phyloP scores from a whole-genome alignment of 1,284 basidiomycete genomes.

The Meira nashicola region DNA sequence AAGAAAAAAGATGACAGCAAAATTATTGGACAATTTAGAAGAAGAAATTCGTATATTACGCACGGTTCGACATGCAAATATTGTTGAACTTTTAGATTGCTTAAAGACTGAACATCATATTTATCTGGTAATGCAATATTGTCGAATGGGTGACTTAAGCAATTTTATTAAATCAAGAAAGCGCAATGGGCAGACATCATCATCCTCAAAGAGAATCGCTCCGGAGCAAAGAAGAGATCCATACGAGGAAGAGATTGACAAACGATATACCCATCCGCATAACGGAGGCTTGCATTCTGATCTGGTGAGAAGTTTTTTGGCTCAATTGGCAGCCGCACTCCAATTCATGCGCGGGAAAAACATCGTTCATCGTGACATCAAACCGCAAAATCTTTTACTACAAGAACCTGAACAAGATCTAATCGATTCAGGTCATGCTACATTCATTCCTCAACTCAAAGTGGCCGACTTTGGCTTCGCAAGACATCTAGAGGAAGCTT shows the following conservation, averaged over 20 bases:
- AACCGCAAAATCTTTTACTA: slow-evolving; percentile 89
- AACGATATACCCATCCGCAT: slow-evolving; percentile 75
- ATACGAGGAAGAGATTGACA: slow-evolving; percentile 18
- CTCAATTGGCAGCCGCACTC: slow-evolving; percentile 90
- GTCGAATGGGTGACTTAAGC: slow-evolving; percentile 88
- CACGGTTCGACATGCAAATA: slow-evolving; percentile 83
- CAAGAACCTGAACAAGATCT: slow-evolving; percentile 76
- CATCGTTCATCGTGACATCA: slow-evolving; percentile 94
- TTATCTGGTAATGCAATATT: slow-evolving; percentile 97
- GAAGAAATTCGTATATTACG: slow-evolving; percentile 97
- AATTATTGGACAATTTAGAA: slow-evolving; percentile 92
- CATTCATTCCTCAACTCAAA: slow-evolving; percentile 59
- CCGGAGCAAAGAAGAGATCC: slow-evolving; percentile 6
- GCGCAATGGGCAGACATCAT: neutral
- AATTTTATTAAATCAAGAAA: slow-evolving; percentile 69
- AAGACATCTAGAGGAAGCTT: slow-evolving; percentile 78
- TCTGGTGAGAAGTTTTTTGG: slow-evolving; percentile 84
- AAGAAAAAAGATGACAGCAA: slow-evolving; percentile 78
- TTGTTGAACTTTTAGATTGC: slow-evolving; percentile 88
- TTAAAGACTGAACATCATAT: slow-evolving; percentile 87
- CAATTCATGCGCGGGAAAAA: slow-evolving; percentile 84
- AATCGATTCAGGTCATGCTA: slow-evolving; percentile 75
- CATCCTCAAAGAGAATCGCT: neutral
- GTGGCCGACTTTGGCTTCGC: slow-evolving; percentile 95
- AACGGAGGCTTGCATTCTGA: slow-evolving; percentile 85